Base-by-base conservation (phyloP, 441 rosid species). In the Corymbia citriodora region DNA sequence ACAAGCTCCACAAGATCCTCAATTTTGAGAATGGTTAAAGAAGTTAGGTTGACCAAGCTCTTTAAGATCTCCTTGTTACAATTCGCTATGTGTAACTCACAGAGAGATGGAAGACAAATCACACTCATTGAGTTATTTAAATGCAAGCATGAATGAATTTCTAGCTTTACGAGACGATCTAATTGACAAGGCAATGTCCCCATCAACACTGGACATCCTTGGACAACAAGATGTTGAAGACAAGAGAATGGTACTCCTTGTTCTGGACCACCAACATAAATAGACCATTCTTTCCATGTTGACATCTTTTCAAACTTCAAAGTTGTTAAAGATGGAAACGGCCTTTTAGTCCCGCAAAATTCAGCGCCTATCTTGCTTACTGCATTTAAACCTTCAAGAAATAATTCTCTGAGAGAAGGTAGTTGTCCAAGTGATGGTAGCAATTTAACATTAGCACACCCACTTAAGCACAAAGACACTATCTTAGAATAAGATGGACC, bases 391-490 rank as follows among this genome's bases (percentile, higher is more conserved):
- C 61, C 27, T 57, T 57, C 27, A 21, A 21, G 5, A 57, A 27
- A 57, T 57, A 57, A 57, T 27, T 57, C 61, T 12, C 23, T 21
- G 61, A 57, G 61, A 19, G 27, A 57, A 57, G 61, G 61, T 57
- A 57, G 27, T 8, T 57, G 61, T 57, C 27, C 61, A 57, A 57
- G 61, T 57, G 61, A 57, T 57, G 61, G 61, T 0, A 57, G 61
- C 12, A 0, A 21, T 57, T 27, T 57, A 21, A 57, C 0, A 0
- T 57, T 57, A 57, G 27, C 27, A 57, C 27, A 57, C 9, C 27
- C 3, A 57, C 9, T 25, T 27, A 57, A 57, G 61, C 1, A 2
- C 61, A 57, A 57, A 9, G 61, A 57, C 61, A 57, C 27, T 57
- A 57, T 57, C 0, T 0, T 57, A 57, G 61, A 57, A 57, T 57